These are phyloP conservation scores for Volutella citrinella DNA, from an alignment of 2,329 filamentous ascomycete genomes.

Conservation along the genomic window DNA sequence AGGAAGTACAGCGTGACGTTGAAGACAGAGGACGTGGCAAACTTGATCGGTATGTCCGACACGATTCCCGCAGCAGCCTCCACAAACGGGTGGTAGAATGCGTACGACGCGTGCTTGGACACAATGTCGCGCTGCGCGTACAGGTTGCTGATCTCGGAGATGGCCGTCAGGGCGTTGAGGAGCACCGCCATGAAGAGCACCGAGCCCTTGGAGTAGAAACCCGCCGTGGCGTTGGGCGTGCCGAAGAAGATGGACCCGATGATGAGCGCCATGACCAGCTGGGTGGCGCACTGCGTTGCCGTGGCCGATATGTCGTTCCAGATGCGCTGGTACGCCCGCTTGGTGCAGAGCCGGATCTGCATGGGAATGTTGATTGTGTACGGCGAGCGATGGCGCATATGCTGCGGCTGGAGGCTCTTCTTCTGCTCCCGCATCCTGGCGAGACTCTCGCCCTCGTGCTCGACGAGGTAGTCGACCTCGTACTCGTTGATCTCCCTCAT, in stretches of 20 bases:
- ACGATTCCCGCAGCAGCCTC: constrained; percentile 55
- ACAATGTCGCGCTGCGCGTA: constrained; percentile 46
- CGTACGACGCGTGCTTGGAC: constrained; percentile 47
- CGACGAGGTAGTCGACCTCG: constrained; percentile 42
- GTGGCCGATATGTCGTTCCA: constrained; percentile 50
- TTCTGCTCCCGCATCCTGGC: constrained; percentile 46
- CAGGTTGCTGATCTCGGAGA: constrained; percentile 50
- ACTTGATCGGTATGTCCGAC: constrained; percentile 57
- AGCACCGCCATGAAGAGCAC: constrained; percentile 60
- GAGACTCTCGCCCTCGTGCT: constrained; percentile 35
- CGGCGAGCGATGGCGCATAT: constrained; percentile 51
- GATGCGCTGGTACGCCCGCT: constrained; percentile 49
- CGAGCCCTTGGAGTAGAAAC: constrained; percentile 53
- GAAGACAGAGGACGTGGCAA: constrained; percentile 47
- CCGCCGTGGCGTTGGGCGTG: constrained; percentile 44
- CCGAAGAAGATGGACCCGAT: constrained; percentile 60
- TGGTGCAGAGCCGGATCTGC: constrained; percentile 51
- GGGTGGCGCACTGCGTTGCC: constrained; percentile 40
- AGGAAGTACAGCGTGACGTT: constrained; percentile 59
- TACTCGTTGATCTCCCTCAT: constrained; percentile 49
- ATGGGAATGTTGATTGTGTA: constrained; percentile 55
- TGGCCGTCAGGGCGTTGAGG: constrained; percentile 56
- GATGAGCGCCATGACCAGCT: constrained; percentile 57
- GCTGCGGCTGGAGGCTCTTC: constrained; percentile 48
- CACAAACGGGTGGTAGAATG: constrained; percentile 49